These are phyloP conservation scores for Perilla frutescens DNA, from an alignment of 257 asterid genomes.

Conservation along the genomic window DNA sequence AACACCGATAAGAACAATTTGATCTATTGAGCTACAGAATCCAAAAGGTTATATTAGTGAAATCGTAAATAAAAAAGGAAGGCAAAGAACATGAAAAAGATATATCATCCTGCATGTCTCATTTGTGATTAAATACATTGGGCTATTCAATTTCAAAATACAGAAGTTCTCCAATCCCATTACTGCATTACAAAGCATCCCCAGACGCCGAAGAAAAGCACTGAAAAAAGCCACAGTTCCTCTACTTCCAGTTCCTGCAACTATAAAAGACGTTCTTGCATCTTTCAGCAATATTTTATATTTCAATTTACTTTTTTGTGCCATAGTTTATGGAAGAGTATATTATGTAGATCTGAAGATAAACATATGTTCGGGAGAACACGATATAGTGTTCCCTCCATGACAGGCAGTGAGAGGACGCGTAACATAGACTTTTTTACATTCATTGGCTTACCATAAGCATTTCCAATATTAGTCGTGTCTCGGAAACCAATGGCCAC, in stretches of 20 bases:
- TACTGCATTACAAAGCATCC: no score
- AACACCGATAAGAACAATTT: background rate
- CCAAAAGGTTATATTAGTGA: background rate
- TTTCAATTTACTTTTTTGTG: background rate
- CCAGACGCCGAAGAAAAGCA: background rate
- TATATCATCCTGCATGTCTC: no score
- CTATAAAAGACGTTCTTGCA: background rate
- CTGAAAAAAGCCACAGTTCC: background rate
- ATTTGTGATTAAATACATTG: no score
- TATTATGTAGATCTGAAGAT: background rate
- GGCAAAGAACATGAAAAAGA: background rate
- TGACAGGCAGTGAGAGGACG: background rate
- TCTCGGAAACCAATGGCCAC: slow-evolving; percentile 69
- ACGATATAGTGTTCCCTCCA: background rate
- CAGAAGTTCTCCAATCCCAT: background rate
- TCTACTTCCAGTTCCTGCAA: slow-evolving; percentile 2
- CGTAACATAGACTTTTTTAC: background rate
- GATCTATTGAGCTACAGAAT: slow-evolving; percentile 13
- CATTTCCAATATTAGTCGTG: slow-evolving; percentile 66
- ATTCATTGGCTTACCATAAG: slow-evolving; percentile 60
- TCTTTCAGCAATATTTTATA: slow-evolving; percentile 6
- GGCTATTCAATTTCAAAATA: background rate
- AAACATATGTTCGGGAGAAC: background rate
- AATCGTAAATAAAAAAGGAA: background rate
- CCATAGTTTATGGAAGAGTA: no score